Evolutionary conservation across 805 yeast genomes (phyloP).

Genomic region (Zygosaccharomyces rouxii): DNA sequence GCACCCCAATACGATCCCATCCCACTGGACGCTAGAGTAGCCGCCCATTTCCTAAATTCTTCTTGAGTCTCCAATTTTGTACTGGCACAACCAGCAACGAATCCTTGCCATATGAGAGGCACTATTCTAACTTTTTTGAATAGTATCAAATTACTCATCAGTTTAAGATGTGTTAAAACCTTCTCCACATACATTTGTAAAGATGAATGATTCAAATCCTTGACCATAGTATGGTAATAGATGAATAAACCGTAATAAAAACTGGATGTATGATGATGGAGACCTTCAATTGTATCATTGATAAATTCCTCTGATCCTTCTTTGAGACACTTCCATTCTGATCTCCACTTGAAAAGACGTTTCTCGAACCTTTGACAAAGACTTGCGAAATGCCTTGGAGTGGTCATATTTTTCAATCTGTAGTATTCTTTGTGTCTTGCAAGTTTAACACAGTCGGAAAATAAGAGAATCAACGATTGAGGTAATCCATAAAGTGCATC

Average conservation of each 20-base stretch:
- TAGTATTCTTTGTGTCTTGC: conserved; percentile 58
- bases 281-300: conserved; percentile 51
- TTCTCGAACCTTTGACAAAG: conserved; percentile 40
- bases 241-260: conserved; percentile 69
- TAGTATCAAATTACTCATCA: conserved; percentile 54
- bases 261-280: conserved; percentile 75
- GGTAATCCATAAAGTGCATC: conserved; percentile 84
- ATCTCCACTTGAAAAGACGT: conserved; percentile 58
- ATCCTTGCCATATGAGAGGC: conserved; percentile 86
- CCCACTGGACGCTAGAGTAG: conserved; percentile 46
- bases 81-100: conserved; percentile 81
- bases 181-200: conserved; percentile 59
- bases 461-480: conserved; percentile 66
- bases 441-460: conserved; percentile 66
- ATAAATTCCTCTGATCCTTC: conserved; percentile 27
- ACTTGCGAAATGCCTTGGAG: conserved; percentile 24
- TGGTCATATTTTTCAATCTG: conserved; percentile 19
- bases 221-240: conserved; percentile 63
- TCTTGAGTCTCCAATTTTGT: conserved; percentile 52
- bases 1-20: conserved; percentile 85
- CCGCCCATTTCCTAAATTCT: conserved; percentile 66
- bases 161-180: conserved; percentile 60
- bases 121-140: conserved; percentile 50
- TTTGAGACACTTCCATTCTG: conserved; percentile 64
- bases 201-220: conserved; percentile 48